Percentiles rank a stretch among this genome's conserved stretches.
Evolutionary conservation across 2,329 filamentous ascomycete genomes (phyloP).

Genomic region (Chaetomiaceae sp.): DNA sequence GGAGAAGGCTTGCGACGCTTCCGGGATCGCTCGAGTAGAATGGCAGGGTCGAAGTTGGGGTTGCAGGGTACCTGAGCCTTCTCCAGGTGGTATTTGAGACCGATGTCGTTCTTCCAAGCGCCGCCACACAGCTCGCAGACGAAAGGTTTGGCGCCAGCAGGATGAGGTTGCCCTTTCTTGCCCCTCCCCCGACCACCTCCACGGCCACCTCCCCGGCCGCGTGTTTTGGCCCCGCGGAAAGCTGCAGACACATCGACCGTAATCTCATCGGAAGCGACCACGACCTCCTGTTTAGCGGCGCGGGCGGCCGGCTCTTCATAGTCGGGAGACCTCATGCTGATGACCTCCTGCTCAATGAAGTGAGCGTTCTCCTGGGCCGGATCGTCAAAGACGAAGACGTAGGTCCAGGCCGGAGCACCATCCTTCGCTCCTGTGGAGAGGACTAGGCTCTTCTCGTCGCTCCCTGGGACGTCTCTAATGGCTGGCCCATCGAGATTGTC

Average conservation of each 20-base stretch:
- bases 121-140: slow-evolving; percentile 50
- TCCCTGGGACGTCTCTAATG: slow-evolving; percentile 23
- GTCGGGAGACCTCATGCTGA: slow-evolving; percentile 6
- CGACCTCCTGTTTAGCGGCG: not conserved
- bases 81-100: slow-evolving; percentile 53
- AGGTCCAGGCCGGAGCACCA: slow-evolving; percentile 15
- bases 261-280: not conserved
- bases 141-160: slow-evolving; percentile 32
- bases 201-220: slow-evolving; percentile 6
- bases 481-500: slow-evolving; percentile 19
- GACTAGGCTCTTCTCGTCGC: slow-evolving; percentile 25
- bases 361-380: slow-evolving; percentile 13
- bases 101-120: slow-evolving; percentile 54
- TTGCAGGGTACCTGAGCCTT: slow-evolving; percentile 53
- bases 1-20: slow-evolving; percentile 16
- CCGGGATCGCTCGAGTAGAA: slow-evolving; percentile 21
- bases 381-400: slow-evolving; percentile 25
- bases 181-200: slow-evolving; percentile 15
- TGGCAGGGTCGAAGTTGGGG: slow-evolving; percentile 37
- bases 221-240: slow-evolving; percentile 12
- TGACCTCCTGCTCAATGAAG: slow-evolving; percentile 16
- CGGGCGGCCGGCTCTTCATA: not conserved
- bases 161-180: slow-evolving; percentile 13
- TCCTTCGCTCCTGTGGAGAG: slow-evolving; percentile 16
- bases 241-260: slow-evolving; percentile 5